Conservation (phyloP, 768 basidiomycete species). For the Pulveroboletus sp. region DNA sequence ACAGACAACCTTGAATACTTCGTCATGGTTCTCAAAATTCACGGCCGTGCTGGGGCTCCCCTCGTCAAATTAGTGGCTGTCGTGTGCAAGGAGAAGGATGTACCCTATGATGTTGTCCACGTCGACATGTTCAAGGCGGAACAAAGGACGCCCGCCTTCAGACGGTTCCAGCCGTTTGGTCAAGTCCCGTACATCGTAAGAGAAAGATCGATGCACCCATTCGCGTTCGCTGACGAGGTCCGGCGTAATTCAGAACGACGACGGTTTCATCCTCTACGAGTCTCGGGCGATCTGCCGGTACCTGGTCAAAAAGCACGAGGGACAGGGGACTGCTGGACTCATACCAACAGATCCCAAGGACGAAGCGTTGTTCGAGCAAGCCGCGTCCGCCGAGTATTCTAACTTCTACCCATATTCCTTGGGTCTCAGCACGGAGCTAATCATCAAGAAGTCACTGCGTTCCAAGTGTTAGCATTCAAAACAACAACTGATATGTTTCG, state of each 20-base stretch:
- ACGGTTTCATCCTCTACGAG: not conserved
- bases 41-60: slow-evolving; percentile 36
- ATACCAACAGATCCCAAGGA: slow-evolving; percentile 11
- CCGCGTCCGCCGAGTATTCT: slow-evolving; percentile 13
- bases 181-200: slow-evolving; percentile 10
- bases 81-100: slow-evolving; percentile 37
- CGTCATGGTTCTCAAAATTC: slow-evolving; percentile 44
- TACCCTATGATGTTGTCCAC: slow-evolving; percentile 36
- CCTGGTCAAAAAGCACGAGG: slow-evolving; percentile 26
- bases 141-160: not conserved
- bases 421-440: slow-evolving; percentile 42
- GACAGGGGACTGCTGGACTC: slow-evolving; percentile 20
- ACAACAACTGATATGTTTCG: slow-evolving; percentile 4
- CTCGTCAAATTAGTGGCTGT: slow-evolving; percentile 39
- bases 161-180: slow-evolving; percentile 15
- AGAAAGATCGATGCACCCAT: not conserved
- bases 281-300: slow-evolving; percentile 15
- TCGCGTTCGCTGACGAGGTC: not conserved
- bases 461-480: too few species aligned
- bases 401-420: slow-evolving; percentile 49
- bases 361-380: slow-evolving; percentile 21
- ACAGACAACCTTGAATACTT: too few species aligned
- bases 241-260: not conserved
- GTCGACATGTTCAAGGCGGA: slow-evolving; percentile 10
- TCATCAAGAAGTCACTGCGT: slow-evolving; percentile 46